These are phyloP conservation scores for Backusella tuberculispora DNA, from an alignment of 192 early-diverging fungal species.

Conservation along the genomic window DNA sequence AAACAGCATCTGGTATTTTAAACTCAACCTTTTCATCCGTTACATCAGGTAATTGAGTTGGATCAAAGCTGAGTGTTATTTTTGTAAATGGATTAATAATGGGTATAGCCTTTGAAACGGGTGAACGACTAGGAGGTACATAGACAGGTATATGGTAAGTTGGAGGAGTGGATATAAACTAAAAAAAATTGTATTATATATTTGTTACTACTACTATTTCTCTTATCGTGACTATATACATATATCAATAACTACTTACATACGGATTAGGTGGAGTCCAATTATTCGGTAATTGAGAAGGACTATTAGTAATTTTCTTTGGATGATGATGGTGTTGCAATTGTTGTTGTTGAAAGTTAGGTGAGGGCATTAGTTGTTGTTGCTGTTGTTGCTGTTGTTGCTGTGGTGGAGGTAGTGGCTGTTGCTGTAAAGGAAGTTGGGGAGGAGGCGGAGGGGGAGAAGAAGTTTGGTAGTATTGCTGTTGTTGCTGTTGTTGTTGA, in stretches of 20 bases:
- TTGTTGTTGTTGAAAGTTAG: constrained; percentile 41
- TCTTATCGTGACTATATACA: not conserved
- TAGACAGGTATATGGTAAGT: not conserved
- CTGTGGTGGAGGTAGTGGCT: not conserved
- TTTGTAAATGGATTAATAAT: constrained; percentile 79
- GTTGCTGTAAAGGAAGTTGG: not conserved
- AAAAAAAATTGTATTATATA: not conserved
- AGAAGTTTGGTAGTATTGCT: constrained; percentile 12
- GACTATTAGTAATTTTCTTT: constrained; percentile 31
- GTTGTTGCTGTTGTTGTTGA: not conserved
- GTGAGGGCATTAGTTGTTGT: not conserved
- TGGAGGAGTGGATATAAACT: not conserved
- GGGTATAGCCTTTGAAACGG: constrained; percentile 57
- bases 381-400: constrained; percentile 42
- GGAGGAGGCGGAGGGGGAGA: not conserved
- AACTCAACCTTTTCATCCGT: constrained; percentile 35
- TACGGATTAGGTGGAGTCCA: not conserved
- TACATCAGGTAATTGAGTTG: not conserved
- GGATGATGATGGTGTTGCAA: constrained; percentile 11
- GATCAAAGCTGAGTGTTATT: constrained; percentile 42
- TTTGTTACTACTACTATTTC: not conserved
- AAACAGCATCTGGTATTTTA: constrained; percentile 22
- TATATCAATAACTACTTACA: not conserved
- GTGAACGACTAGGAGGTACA: constrained; percentile 13
- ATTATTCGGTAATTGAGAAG: constrained; percentile 22